These are phyloP conservation scores for Tetraselmis striata DNA, from an alignment of 139 green algal genomes.

Conservation along the genomic window DNA sequence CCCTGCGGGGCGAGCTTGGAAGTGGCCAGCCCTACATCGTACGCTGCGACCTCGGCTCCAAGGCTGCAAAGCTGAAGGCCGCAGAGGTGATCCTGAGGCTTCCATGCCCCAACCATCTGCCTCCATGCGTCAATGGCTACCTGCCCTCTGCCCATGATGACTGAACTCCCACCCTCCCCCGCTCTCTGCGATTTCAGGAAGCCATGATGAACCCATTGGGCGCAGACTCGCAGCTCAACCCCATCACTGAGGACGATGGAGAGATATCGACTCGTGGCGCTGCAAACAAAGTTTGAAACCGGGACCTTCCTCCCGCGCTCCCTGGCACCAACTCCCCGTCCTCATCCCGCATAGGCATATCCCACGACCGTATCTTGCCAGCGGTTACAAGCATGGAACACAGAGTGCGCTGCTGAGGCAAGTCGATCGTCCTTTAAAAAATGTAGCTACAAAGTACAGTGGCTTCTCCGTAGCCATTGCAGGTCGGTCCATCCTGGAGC, in stretches of 20 bases:
- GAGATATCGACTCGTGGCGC: background rate
- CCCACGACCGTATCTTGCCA: too few relatives aligned
- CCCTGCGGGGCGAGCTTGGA: background rate
- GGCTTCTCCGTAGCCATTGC: background rate
- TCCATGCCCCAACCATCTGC: background rate
- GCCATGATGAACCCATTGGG: too few relatives aligned
- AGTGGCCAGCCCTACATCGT: background rate
- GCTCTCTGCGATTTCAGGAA: background rate
- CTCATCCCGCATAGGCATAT: too few relatives aligned
- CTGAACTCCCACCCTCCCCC: background rate
- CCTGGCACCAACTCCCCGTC: too few relatives aligned
- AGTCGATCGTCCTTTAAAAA: background rate
- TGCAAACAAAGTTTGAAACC: background rate
- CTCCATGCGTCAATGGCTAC: background rate
- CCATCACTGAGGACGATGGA: too few relatives aligned
- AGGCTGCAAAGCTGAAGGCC: background rate
- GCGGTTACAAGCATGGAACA: too few relatives aligned
- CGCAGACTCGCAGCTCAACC: too few relatives aligned
- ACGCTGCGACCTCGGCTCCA: background rate
- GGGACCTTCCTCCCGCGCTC: background rate
- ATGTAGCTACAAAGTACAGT: background rate
- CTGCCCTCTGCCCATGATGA: background rate
- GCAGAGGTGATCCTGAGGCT: background rate
- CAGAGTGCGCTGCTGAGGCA: too few relatives aligned
- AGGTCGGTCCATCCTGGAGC: background rate